Percentiles rank a stretch among this genome's conserved stretches.
Conservation (phyloP, 2,329 filamentous ascomycete species). For the Xylaria multiplex region DNA sequence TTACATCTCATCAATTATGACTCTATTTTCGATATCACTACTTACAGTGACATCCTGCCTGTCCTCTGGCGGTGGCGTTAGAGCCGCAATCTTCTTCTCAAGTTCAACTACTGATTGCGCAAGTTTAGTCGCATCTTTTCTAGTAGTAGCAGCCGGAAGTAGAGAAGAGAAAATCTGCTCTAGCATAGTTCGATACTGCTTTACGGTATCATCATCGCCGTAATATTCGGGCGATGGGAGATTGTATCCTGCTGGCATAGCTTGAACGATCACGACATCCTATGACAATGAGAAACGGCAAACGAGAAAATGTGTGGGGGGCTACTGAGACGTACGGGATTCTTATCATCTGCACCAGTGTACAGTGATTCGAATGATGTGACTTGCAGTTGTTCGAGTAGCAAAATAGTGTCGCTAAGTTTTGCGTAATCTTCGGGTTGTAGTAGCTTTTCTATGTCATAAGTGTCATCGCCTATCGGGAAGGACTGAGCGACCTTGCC, state of each 20-base stretch:
- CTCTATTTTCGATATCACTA: background rate
- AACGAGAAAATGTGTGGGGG: background rate
- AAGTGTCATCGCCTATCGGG: constrained; percentile 47
- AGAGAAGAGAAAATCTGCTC: constrained; percentile 51
- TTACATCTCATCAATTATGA: background rate
- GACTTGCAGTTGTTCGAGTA: constrained; percentile 59
- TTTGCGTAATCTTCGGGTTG: constrained; percentile 45
- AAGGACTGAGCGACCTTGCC: constrained; percentile 60
- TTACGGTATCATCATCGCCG: constrained; percentile 62
- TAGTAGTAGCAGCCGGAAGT: constrained; percentile 42
- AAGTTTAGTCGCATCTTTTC: constrained; percentile 42
- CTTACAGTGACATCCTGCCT: constrained; percentile 67
- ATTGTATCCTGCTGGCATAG: constrained; percentile 61
- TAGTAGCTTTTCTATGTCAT: constrained; percentile 40
- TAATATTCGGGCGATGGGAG: constrained; percentile 72
- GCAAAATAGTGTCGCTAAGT: constrained; percentile 58
- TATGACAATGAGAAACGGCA: constrained; percentile 30
- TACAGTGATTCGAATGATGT: constrained; percentile 51
- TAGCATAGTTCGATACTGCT: constrained; percentile 61
- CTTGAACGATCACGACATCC: constrained; percentile 51
- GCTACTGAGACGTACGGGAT: constrained; percentile 48
- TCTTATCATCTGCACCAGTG: constrained; percentile 56
- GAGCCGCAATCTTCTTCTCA: constrained; percentile 69
- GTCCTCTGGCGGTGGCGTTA: constrained; percentile 67
- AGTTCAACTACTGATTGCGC: constrained; percentile 62